Conservation (phyloP, 352 stramenopile species). For the Blastocystis sp. region DNA sequence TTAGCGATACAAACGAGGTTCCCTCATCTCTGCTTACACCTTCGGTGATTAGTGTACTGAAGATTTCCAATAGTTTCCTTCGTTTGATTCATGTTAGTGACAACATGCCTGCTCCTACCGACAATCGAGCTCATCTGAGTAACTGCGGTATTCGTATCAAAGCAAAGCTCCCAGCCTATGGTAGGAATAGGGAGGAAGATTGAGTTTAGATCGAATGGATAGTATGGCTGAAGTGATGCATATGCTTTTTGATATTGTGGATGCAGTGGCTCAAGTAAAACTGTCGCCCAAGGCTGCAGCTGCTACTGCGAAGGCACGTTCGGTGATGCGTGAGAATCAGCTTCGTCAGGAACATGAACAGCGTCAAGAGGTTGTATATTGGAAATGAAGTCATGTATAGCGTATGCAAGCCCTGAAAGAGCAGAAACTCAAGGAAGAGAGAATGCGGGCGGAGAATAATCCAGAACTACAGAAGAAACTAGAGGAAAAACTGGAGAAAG, state of each 20-base stretch:
- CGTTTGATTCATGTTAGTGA: slow-evolving; percentile 51
- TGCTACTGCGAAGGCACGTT: neutral
- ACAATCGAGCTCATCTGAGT: slow-evolving; percentile 35
- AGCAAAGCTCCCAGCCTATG: slow-evolving; percentile 26
- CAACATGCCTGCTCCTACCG: slow-evolving; percentile 29
- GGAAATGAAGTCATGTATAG: neutral
- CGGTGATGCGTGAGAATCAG: neutral
- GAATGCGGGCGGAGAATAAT: neutral
- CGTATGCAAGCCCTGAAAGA: slow-evolving; percentile 48
- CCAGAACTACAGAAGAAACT: slow-evolving; percentile 20
- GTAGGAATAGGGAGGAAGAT: neutral
- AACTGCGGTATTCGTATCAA: slow-evolving; percentile 35
- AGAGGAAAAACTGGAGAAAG: slow-evolving; percentile 53
- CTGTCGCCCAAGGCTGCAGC: neutral
- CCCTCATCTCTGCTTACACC: neutral
- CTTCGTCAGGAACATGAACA: slow-evolving; percentile 2
- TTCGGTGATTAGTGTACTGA: slow-evolving; percentile 16
- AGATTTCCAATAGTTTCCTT: slow-evolving; percentile 16
- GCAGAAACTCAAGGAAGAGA: slow-evolving; percentile 52
- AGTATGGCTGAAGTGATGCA: slow-evolving; percentile 11
- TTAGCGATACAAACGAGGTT: slow-evolving; percentile 38
- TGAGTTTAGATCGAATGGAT: slow-evolving; percentile 32
- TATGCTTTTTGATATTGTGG: neutral
- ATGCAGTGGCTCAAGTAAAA: slow-evolving; percentile 2
- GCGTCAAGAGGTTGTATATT: neutral